Evolutionary conservation across 116 monocot genomes (phyloP).

Genomic region (Iris pallida): DNA sequence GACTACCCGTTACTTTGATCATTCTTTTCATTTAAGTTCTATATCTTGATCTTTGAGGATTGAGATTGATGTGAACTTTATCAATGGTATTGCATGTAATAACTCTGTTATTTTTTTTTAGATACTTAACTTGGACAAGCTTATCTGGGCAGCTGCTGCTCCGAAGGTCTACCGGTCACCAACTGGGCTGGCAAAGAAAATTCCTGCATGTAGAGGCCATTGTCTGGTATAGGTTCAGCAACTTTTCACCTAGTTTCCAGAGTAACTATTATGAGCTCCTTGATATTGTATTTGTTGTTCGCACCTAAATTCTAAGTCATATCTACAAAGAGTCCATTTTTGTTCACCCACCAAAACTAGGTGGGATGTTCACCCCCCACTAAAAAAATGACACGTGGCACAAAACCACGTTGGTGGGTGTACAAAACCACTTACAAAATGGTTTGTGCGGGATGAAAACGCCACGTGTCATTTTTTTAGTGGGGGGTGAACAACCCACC

Average conservation of each 20-base stretch:
- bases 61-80: background rate
- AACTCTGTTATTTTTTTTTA: conserved; percentile 21
- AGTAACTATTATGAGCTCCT: background rate
- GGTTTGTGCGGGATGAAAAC: no score
- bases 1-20: background rate
- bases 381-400: no score
- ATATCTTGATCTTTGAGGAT: background rate
- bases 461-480: no score
- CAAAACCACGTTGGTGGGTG: no score
- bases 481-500: no score
- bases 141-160: no score
- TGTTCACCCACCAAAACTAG: no score
- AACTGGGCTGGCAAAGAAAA: conserved; percentile 50
- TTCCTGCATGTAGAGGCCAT: conserved; percentile 91
- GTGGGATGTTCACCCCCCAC: no score
- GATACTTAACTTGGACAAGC: conserved; percentile 87
- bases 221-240: conserved; percentile 49
- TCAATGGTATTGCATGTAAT: background rate
- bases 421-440: no score
- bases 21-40: background rate
- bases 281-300: no score
- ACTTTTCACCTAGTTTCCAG: conserved; percentile 2
- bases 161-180: conserved; percentile 65
- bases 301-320: no score
- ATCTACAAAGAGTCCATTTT: no score